Evolutionary conservation across 495 filamentous ascomycete genomes (phyloP).

Genomic region (Durotheca rogersii): DNA sequence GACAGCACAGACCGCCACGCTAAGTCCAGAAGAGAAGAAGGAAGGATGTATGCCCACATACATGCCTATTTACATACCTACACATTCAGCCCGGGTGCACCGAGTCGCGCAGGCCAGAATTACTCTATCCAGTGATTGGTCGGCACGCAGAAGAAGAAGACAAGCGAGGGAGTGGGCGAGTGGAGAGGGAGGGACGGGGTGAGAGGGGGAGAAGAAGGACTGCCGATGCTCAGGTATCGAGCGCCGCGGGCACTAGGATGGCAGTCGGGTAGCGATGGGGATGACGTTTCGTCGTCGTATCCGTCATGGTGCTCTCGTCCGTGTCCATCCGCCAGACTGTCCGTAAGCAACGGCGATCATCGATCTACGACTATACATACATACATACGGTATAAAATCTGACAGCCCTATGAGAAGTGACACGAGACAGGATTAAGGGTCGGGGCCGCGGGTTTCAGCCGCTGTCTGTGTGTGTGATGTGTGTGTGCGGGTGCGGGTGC

Average conservation of each 20-base stretch:
- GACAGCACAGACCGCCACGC: conserved; percentile 20
- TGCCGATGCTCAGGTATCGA: conserved; percentile 25
- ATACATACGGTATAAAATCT: conserved; percentile 9
- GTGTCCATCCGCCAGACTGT: conserved; percentile 12
- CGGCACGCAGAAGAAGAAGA: too few species aligned
- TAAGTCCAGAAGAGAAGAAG: neutral
- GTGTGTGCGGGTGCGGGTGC: too few species aligned
- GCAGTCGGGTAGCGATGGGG: conserved; percentile 9
- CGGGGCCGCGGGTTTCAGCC: conserved; percentile 23
- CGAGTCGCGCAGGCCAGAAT: too few species aligned
- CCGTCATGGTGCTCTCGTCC: neutral
- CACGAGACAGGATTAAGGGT: conserved; percentile 7
- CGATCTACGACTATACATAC: conserved; percentile 22
- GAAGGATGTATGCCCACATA: too few species aligned
- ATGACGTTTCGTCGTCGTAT: conserved; percentile 12
- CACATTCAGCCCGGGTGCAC: too few species aligned
- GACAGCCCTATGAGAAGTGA: conserved; percentile 24
- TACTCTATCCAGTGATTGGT: too few species aligned
- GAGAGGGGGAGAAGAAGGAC: too few species aligned
- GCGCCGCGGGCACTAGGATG: neutral
- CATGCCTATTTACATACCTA: too few species aligned
- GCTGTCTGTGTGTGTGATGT: conserved; percentile 11
- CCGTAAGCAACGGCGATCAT: conserved; percentile 24
- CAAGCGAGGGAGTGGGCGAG: too few species aligned
- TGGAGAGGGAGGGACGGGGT: too few species aligned